Evolutionary conservation across 83 land plant species (phyloP), one percentile per base, ranked within the genome.

Genomic region (Picea abies): DNA sequence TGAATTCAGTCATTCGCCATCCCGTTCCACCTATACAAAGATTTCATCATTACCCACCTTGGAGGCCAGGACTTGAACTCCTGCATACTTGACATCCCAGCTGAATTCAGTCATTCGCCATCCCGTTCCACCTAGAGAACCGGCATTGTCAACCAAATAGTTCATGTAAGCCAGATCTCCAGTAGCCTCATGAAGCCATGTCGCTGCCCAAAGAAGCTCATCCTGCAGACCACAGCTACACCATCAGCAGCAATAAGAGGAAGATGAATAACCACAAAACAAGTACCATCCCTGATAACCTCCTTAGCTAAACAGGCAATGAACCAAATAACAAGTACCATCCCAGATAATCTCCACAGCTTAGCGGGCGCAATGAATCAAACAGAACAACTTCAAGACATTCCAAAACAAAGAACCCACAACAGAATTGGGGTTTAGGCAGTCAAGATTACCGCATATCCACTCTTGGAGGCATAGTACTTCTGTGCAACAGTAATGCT

Each of bases 11-110:
- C 79, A 90, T 85, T 56, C 89, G 88, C 96, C 98, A 92, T 3
- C 95, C 96, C n/a, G 91, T 90, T 71, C 98, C 98, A 5, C 99
- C 99, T n/a, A 52, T 2, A 52, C 56, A 52, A 52, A 60, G 17
- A 32, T 60, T 23, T 76, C 26, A 56, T 73, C 25, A 25, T 44
- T 15, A 10, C 41, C 15, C 85, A 96, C 99, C 96, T 97, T 93
- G 19, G 99, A 82, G 4, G 89, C 89, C 44, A 96, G 91, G 3
- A 95, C 87, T 75, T 97, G 99, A 9, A 92, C 92, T 16, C 99
- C 99, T 0, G 95, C 96, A 80, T 93, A 97, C 78, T 97, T 97
- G 65, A 88, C 91, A 72, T 97, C 99, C 99, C 99, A 97, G 15
- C 92, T 89, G 77, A 97, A 97, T 72, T 92, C 93, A 19, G 78